These are phyloP conservation scores for Verruconis gallopava DNA, from an alignment of 2,329 filamentous ascomycete genomes.

Conservation along the genomic window DNA sequence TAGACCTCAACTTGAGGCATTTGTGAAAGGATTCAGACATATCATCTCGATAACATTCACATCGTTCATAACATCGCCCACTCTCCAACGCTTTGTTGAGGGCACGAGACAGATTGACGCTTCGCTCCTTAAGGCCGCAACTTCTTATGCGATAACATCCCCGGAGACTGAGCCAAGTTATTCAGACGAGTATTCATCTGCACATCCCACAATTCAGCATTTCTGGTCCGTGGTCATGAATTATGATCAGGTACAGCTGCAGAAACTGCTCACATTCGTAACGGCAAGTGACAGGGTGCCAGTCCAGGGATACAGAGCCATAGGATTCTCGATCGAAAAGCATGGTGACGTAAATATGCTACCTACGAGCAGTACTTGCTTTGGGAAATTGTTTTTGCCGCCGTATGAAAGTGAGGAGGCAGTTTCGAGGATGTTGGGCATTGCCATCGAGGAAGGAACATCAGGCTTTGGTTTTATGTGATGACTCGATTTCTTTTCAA, in stretches of 20 bases:
- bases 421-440: slow-evolving; percentile 59
- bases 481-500: too few species aligned
- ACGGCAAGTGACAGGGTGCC: slow-evolving; percentile 86
- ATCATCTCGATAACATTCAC: slow-evolving; percentile 62
- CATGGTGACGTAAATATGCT: slow-evolving; percentile 54
- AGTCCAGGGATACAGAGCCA: slow-evolving; percentile 67
- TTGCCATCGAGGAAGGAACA: slow-evolving; percentile 76
- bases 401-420: slow-evolving; percentile 63
- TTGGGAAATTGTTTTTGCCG: slow-evolving; percentile 74
- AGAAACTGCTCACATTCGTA: slow-evolving; percentile 78
- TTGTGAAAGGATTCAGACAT: slow-evolving; percentile 65
- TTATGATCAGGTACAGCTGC: slow-evolving; percentile 57
- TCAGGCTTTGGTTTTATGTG: slow-evolving; percentile 53
- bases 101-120: slow-evolving; percentile 53
- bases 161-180: slow-evolving; percentile 49
- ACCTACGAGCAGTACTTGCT: slow-evolving; percentile 87
- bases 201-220: slow-evolving; percentile 55
- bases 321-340: slow-evolving; percentile 73
- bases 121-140: slow-evolving; percentile 18
- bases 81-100: slow-evolving; percentile 69
- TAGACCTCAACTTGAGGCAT: slow-evolving; percentile 63
- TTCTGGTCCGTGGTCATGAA: slow-evolving; percentile 74
- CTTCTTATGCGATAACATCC: background rate
- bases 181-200: slow-evolving; percentile 60
- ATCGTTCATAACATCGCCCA: slow-evolving; percentile 25